Evolutionary conservation across 2,329 filamentous ascomycete species (phyloP).

Genomic region (Trichoderma gracile): DNA sequence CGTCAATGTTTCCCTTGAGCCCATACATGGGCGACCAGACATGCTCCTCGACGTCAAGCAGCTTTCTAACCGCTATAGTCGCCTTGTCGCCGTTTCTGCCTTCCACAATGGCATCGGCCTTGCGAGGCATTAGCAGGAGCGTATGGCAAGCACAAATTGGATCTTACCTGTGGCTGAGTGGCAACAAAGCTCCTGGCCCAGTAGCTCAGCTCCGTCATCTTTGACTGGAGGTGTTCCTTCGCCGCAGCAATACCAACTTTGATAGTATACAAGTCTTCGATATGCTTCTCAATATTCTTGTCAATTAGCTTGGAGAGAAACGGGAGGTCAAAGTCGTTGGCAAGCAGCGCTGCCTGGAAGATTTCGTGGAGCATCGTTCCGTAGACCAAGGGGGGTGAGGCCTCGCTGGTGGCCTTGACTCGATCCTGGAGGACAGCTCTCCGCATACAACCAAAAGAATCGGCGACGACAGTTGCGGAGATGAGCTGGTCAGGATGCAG

Average conservation of each 20-base stretch:
- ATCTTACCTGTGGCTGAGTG: conserved; percentile 63
- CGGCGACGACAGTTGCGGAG: conserved; percentile 92
- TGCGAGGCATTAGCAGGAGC: neutral
- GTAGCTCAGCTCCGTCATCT: conserved; percentile 75
- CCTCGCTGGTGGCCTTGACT: conserved; percentile 83
- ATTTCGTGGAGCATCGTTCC: conserved; percentile 93
- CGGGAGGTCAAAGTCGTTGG: conserved; percentile 73
- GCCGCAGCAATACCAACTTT: conserved; percentile 72
- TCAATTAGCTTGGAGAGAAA: conserved; percentile 70
- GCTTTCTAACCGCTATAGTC: conserved; percentile 84
- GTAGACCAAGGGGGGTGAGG: conserved; percentile 80
- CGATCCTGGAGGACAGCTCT: conserved; percentile 92
- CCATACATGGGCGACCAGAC: conserved; percentile 98
- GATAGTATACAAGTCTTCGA: conserved; percentile 89
- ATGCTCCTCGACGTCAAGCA: conserved; percentile 96
- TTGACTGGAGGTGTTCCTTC: conserved; percentile 76
- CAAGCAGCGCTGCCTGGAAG: conserved; percentile 85
- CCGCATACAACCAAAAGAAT: conserved; percentile 89
- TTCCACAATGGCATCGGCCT: conserved; percentile 71
- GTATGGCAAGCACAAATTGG: neutral
- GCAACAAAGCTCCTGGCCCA: conserved; percentile 86
- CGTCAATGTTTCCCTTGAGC: conserved; percentile 95
- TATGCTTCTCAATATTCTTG: conserved; percentile 69
- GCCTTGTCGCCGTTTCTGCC: conserved; percentile 76
- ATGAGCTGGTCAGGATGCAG: conserved; percentile 94